Evolutionary conservation across 108 stramenopile genomes (phyloP), one percentile per base, ranked within the genome.

Genomic region (Cyclostephanos invisitatus): DNA sequence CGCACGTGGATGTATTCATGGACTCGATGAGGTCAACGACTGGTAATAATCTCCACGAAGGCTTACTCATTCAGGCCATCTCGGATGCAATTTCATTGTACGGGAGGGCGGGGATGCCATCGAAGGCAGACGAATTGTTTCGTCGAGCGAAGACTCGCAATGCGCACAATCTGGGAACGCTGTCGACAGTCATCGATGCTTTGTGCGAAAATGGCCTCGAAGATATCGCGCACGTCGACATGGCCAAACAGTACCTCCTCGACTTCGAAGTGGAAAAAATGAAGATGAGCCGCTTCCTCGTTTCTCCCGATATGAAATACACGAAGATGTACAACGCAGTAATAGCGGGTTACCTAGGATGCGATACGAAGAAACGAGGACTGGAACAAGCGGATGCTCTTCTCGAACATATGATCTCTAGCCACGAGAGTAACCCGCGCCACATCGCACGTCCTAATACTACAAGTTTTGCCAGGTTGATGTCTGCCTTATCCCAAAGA

Each of bases 401-500:
- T 1, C 64, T 80, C 12, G 12, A 44, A 24, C 60, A 73, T 50
- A 80, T 80, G 78, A 68, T 80, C 35, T 61, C 61, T 54, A 69
- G 55, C 48, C 67, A 80, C 47, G 64, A 59, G 29, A 29, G 64
- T 27, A 73, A 79, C 49, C 67, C 78, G 38, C n/a, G 50, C 60
- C 72, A 80, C 56, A 57, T 80, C 2, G 78, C 67, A 20, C 61
- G 78, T 35, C 78, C 78, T 37, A 80, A 80, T 29, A 73, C 72
- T 9, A 68, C 78, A 14, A 73, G 67, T 47, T 80, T 80, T 22
- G 62, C 65, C 7, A 50, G 15, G 28, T 67, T 80, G 36, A 80
- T 80, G 78, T 42, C 72, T 29, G 55, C 78, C n/a, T 44, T 80
- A 42, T 67, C 78, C 1, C 51, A 73, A 21, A 24, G n/a, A 35